Evolutionary conservation across 1,139 yeast species (phyloP).

Genomic region (Saccharomyces hybrid): DNA sequence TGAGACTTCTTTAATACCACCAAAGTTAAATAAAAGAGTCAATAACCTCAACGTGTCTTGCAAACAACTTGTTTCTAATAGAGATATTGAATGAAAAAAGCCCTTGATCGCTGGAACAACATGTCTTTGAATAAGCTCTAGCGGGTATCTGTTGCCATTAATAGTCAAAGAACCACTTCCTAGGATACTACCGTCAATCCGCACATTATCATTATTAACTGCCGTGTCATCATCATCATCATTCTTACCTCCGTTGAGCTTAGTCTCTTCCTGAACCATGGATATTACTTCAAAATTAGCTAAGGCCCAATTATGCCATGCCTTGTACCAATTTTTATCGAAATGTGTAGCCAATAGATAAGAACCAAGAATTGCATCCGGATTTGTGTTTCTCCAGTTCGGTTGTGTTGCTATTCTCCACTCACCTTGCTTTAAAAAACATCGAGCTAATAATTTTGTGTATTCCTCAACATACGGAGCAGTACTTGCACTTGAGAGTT

Average conservation of each 20-base stretch:
- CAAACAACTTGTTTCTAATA: conserved; percentile 77
- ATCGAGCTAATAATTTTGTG: conserved; percentile 84
- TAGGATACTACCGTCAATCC: conserved; percentile 17
- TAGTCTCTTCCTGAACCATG: conserved; percentile 34
- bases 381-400: conserved; percentile 62
- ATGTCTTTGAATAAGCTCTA: conserved; percentile 68
- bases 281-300: conserved; percentile 95
- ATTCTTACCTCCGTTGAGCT: conserved; percentile 21
- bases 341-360: conserved; percentile 91
- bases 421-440: conserved; percentile 95
- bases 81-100: conserved; percentile 87
- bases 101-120: conserved; percentile 95
- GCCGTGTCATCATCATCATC: conserved; percentile 13
- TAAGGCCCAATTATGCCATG: conserved; percentile 99
- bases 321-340: conserved; percentile 91
- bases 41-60: conserved; percentile 88
- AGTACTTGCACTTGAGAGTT: conserved; percentile 39
- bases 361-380: conserved; percentile 82
- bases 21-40: conserved; percentile 93
- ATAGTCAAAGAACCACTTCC: conserved; percentile 21
- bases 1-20: conserved; percentile 87
- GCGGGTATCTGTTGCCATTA: conserved; percentile 34
- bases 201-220: background rate
- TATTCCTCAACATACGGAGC: conserved; percentile 82
- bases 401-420: conserved; percentile 85